Base-by-base conservation (phyloP, 179 eudicot genomes). In the Silene noctiflora region DNA sequence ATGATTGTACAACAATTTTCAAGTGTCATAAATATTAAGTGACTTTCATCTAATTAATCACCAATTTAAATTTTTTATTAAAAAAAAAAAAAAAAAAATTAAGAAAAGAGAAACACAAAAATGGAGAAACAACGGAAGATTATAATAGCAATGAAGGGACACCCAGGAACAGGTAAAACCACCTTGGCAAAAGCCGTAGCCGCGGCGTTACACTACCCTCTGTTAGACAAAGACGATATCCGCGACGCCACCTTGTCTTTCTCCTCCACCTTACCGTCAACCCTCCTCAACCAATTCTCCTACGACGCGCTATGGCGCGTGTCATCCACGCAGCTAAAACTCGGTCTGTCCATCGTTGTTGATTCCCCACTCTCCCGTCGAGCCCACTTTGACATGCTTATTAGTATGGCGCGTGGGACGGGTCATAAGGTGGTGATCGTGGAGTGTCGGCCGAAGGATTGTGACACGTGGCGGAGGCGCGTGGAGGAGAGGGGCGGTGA, bases 81-180 rank as follows among this genome's bases (percentile, higher is more conserved):
- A 7, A 7, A 7, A 33, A 7, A 7, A 7, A 7, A 39, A 39
- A 39, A 39, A 0, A 4, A 0, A 68, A 68, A 67, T 5, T 33
- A 9, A 3, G 24, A 48, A 48, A 3, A 46, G 24, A 20, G 4
- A 39, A 9, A 39, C 59, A 53, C 59, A 68, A 17, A 55, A 58
- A 72, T 72, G 66, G 65, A 58, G 29, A 58, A 72, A 59, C 48
- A 35, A 27, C 25, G 33, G 10, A 84, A 80, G 68, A 33, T 84
- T 14, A 75, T 86, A 27, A 62, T 92, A 73, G 96, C 94, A 3
- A 88, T 92, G 96, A 92, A 92, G 53, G 97, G 97, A n/a, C 96
- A 92, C 76, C 97, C 97, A 17, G 96, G 92, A 25, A 86, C 90
- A 2, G 97, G 97, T 1, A 92, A 92, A 68, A 84, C 81, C 80